phyloP scores from a whole-genome alignment of 2,329 filamentous ascomycete species.

The Aspergillus alliaceus region DNA sequence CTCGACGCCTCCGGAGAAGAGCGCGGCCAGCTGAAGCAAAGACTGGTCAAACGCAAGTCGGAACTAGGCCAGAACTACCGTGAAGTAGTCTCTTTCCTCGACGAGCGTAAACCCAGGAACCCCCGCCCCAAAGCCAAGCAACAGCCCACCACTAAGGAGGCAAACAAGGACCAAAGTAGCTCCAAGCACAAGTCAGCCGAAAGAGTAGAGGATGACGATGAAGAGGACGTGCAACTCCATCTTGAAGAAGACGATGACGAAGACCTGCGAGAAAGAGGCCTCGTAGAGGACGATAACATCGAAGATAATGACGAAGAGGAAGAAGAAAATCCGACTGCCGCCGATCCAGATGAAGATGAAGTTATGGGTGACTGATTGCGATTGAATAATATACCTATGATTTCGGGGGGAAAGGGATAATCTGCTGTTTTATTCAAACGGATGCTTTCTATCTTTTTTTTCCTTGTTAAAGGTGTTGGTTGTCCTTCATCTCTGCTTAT shows the following conservation, averaged over 20 bases:
- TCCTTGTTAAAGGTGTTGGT: neutral
- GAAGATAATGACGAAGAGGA: slow-evolving; percentile 29
- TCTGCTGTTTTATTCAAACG: slow-evolving; percentile 5
- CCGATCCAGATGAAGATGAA: slow-evolving; percentile 40
- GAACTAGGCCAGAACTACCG: slow-evolving; percentile 82
- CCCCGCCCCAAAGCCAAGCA: slow-evolving; percentile 36
- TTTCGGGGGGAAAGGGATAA: slow-evolving; percentile 3
- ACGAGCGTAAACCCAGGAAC: slow-evolving; percentile 58
- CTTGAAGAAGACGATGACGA: slow-evolving; percentile 42
- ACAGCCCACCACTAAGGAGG: slow-evolving; percentile 12
- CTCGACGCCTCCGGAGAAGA: slow-evolving; percentile 65
- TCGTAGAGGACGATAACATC: slow-evolving; percentile 47
- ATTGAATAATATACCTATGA: slow-evolving; percentile 3
- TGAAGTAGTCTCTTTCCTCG: slow-evolving; percentile 77
- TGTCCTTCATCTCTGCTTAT: neutral
- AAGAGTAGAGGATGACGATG: slow-evolving; percentile 42
- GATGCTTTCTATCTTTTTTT: neutral
- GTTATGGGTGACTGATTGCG: slow-evolving; percentile 44
- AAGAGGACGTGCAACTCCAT: slow-evolving; percentile 24
- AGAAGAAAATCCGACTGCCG: slow-evolving; percentile 17
- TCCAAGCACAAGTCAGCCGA: slow-evolving; percentile 38
- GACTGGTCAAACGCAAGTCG: slow-evolving; percentile 76
- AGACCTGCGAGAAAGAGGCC: slow-evolving; percentile 35
- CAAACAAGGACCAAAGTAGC: slow-evolving; percentile 15
- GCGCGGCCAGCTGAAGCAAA: slow-evolving; percentile 64